These are phyloP conservation scores for Aspergillus sclerotialis DNA, from an alignment of 2,329 filamentous ascomycete species.

Conservation along the genomic window DNA sequence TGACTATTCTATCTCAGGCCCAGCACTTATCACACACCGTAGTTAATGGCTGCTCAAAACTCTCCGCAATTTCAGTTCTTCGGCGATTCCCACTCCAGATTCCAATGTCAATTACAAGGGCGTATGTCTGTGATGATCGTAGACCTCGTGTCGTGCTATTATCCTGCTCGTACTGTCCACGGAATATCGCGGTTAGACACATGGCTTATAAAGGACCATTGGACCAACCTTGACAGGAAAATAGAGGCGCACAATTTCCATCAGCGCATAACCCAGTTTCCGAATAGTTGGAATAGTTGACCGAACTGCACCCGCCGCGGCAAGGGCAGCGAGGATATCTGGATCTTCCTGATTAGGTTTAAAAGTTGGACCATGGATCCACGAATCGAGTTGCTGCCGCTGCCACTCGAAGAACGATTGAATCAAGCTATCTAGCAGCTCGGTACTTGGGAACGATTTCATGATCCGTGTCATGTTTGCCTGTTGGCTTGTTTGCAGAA, in stretches of 20 bases:
- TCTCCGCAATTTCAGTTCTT: slow-evolving; percentile 54
- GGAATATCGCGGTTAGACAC: too few relatives aligned
- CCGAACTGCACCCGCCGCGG: slow-evolving; percentile 31
- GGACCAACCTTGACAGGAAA: slow-evolving; percentile 54
- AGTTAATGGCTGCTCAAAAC: slow-evolving; percentile 48
- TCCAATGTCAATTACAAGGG: slow-evolving; percentile 46
- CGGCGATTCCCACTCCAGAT: slow-evolving; percentile 54
- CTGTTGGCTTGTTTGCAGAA: slow-evolving; percentile 52
- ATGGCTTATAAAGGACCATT: slow-evolving; percentile 57
- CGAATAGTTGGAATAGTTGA: slow-evolving; percentile 31
- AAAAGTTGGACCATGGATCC: slow-evolving; percentile 33
- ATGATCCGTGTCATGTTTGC: slow-evolving; percentile 48
- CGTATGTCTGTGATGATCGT: slow-evolving; percentile 45
- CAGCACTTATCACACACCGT: slow-evolving; percentile 27
- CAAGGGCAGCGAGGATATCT: slow-evolving; percentile 31
- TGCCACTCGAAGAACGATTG: slow-evolving; percentile 31
- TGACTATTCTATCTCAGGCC: background rate
- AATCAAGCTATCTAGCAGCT: slow-evolving; percentile 33
- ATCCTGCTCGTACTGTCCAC: slow-evolving; percentile 23
- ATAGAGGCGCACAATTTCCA: slow-evolving; percentile 32
- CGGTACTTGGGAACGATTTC: slow-evolving; percentile 34
- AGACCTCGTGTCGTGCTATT: slow-evolving; percentile 50
- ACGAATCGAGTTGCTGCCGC: slow-evolving; percentile 33
- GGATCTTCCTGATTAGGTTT: slow-evolving; percentile 28
- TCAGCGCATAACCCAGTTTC: slow-evolving; percentile 36